phyloP scores from a whole-genome alignment of 345 rosid genomes.

The Populus euphratica region DNA sequence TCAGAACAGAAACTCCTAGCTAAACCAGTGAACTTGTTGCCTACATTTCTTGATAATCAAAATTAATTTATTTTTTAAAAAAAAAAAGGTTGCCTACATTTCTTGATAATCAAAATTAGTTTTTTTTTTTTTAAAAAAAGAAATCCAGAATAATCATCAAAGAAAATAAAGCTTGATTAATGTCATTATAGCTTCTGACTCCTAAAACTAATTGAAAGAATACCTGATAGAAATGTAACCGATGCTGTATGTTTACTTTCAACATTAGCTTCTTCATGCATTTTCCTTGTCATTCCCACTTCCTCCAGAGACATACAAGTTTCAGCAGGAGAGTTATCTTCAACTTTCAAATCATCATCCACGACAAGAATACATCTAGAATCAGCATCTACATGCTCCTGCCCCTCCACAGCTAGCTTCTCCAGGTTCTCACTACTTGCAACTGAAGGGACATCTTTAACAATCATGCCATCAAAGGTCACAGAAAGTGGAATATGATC shows the following conservation, averaged over 20 bases:
- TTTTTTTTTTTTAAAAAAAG: too few species aligned
- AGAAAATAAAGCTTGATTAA: too few species aligned
- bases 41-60: too few species aligned
- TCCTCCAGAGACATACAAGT: slow-evolving; percentile 22
- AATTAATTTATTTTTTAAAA: too few species aligned
- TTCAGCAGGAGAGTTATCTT: slow-evolving; percentile 17
- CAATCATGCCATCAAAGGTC: not conserved
- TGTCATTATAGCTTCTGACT: not conserved
- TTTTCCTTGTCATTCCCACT: slow-evolving; percentile 26
- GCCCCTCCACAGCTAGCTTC: slow-evolving; percentile 30
- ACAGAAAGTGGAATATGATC: slow-evolving; percentile 19
- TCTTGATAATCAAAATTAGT: too few species aligned
- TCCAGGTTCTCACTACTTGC: slow-evolving; percentile 25
- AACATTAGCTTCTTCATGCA: slow-evolving; percentile 33
- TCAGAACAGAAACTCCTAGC: not conserved
- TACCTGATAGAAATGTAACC: slow-evolving; percentile 32
- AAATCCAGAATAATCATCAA: not conserved
- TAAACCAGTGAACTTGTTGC: not conserved
- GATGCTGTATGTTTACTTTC: slow-evolving; percentile 24
- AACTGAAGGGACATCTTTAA: slow-evolving; percentile 20
- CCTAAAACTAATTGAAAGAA: not conserved
- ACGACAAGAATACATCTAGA: slow-evolving; percentile 11
- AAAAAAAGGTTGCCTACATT: too few species aligned
- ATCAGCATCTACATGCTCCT: slow-evolving; percentile 30
- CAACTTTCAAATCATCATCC: slow-evolving; percentile 7